A percentile compares a stretch with the other conserved stretches of the same genome.
These are phyloP conservation scores for Wickerhamomyces bisporus DNA, from an alignment of 805 yeast species.

Conservation along the genomic window DNA sequence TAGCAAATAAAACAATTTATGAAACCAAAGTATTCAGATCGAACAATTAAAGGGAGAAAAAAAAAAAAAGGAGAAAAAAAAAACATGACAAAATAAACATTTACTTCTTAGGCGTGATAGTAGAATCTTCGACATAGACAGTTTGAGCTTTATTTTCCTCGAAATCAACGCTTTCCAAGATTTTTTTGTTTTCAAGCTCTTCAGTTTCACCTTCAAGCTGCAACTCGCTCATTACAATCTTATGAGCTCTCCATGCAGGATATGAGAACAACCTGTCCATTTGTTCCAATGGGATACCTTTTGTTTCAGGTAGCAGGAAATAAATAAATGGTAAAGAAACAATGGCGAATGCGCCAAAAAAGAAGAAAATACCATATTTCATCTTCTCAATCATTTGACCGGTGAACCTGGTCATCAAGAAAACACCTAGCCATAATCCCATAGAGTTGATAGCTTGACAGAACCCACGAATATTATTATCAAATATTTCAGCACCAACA, in stretches of 20 bases:
- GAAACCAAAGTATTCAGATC: background rate
- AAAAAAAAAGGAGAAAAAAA: no score
- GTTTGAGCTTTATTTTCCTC: background rate
- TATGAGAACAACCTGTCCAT: constrained; percentile 29
- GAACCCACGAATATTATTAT: constrained; percentile 38
- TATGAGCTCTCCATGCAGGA: constrained; percentile 19
- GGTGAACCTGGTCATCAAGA: constrained; percentile 42
- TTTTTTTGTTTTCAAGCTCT: background rate
- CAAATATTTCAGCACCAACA: constrained; percentile 41
- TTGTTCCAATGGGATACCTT: constrained; percentile 41
- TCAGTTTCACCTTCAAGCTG: background rate
- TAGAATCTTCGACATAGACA: background rate
- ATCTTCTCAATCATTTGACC: constrained; percentile 38
- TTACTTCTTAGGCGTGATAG: no score
- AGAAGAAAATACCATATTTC: constrained; percentile 40
- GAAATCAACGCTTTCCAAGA: background rate
- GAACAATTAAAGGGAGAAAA: no score
- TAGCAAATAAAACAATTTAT: background rate
- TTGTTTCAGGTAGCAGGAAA: constrained; percentile 41
- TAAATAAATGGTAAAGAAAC: constrained; percentile 34
- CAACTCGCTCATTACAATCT: constrained; percentile 1
- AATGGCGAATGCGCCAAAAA: constrained; percentile 21
- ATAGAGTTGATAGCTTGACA: constrained; percentile 42
- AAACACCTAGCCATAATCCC: constrained; percentile 46
- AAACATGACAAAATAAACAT: no score